These are phyloP conservation scores for Parietichytrium sp. DNA, from an alignment of 108 stramenopile species.

Conservation along the genomic window DNA sequence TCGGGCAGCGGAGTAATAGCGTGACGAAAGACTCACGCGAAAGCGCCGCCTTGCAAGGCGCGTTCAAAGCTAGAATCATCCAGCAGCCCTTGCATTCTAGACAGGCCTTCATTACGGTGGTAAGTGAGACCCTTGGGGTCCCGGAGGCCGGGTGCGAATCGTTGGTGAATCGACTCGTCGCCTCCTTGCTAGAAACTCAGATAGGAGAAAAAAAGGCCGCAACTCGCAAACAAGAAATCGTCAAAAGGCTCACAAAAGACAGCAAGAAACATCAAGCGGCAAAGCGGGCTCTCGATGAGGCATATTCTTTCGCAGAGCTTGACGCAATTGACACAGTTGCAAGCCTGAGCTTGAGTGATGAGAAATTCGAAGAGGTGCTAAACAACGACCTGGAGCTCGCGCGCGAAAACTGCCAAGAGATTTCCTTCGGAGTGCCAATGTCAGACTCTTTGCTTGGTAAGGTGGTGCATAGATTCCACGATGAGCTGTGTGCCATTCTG, in stretches of 20 bases:
- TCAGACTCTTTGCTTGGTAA: neutral
- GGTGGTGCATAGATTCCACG: slow-evolving; percentile 1
- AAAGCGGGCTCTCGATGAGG: neutral
- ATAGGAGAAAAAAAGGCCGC: neutral
- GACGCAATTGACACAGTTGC: slow-evolving; percentile 32
- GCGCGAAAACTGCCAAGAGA: slow-evolving; percentile 33
- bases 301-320: slow-evolving; percentile 5
- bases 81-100: neutral
- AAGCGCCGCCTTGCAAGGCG: too few relatives aligned
- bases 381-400: slow-evolving; percentile 2
- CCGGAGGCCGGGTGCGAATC: neutral
- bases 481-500: neutral
- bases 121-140: neutral
- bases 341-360: neutral
- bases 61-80: neutral
- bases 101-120: neutral
- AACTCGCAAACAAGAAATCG: neutral
- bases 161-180: neutral
- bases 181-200: neutral
- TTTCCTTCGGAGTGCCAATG: neutral
- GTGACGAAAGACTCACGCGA: neutral
- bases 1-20: neutral
- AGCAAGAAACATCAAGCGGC: neutral
- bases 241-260: neutral
- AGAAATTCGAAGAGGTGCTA: neutral